These are phyloP conservation scores for Fistulinella prunicolor DNA, from an alignment of 768 basidiomycete genomes.

Conservation along the genomic window DNA sequence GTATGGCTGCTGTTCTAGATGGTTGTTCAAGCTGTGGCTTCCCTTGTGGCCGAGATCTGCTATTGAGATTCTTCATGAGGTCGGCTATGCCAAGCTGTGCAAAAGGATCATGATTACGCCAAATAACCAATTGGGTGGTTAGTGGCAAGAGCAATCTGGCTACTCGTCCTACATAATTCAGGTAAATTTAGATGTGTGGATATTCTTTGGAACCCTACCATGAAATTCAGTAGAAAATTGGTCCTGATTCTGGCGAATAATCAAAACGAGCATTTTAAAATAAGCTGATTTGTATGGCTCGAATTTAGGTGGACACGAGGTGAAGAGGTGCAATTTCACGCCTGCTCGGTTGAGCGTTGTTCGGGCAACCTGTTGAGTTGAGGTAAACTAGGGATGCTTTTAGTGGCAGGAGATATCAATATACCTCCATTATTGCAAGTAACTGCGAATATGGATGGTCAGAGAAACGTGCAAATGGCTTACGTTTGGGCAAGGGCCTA, in stretches of 20 bases:
- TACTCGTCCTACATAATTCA: constrained; percentile 27
- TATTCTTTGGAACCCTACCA: constrained; percentile 16
- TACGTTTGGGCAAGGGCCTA: background rate
- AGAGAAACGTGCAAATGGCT: constrained; percentile 1
- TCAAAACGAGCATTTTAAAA: constrained; percentile 44
- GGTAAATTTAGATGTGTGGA: constrained; percentile 4
- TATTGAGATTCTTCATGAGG: constrained; percentile 19
- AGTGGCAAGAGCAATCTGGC: constrained; percentile 34
- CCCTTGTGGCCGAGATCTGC: constrained; percentile 13
- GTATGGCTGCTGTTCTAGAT: constrained; percentile 8
- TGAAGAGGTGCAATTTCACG: constrained; percentile 45
- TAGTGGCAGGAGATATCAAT: constrained; percentile 9
- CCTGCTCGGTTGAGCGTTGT: constrained; percentile 43
- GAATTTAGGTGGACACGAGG: constrained; percentile 40
- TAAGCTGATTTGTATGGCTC: constrained; percentile 47
- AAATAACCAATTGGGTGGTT: constrained; percentile 29
- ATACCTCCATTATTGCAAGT: constrained; percentile 52
- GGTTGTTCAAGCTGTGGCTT: constrained; percentile 17
- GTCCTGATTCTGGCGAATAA: constrained; percentile 34
- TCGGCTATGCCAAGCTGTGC: constrained; percentile 36
- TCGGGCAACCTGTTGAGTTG: constrained; percentile 40
- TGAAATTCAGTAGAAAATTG: constrained; percentile 26
- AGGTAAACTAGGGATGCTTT: background rate
- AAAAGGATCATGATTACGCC: constrained; percentile 28
- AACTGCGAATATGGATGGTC: constrained; percentile 34